These are phyloP conservation scores for Barnettozyma californica DNA, from an alignment of 805 yeast genomes.

Conservation along the genomic window DNA sequence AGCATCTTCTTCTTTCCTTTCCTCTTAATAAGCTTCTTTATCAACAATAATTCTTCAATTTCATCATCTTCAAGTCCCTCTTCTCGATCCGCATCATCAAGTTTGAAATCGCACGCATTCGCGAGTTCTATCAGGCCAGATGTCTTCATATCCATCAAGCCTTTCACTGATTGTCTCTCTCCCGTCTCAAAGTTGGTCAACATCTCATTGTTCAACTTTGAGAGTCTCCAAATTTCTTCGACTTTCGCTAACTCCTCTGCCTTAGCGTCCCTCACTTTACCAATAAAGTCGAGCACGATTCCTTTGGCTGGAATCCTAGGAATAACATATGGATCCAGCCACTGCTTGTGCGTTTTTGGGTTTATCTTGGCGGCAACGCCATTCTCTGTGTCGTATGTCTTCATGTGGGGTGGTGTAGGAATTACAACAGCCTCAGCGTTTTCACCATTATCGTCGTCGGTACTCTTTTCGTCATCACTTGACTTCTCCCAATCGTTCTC, in stretches of 20 bases:
- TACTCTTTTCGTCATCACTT: not conserved
- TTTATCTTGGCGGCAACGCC: conserved; percentile 33
- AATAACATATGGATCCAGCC: conserved; percentile 39
- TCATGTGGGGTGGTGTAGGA: conserved; percentile 33
- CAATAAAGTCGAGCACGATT: conserved; percentile 63
- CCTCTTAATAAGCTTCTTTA: conserved; percentile 55
- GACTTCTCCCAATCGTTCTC: not conserved
- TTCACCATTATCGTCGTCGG: conserved; percentile 19
- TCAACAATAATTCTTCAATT: conserved; percentile 42
- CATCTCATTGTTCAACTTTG: conserved; percentile 32
- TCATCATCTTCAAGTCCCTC: conserved; percentile 31
- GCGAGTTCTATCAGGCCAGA: conserved; percentile 46
- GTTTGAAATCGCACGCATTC: conserved; percentile 28
- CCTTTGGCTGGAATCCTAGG: conserved; percentile 66
- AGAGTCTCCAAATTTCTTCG: conserved; percentile 30
- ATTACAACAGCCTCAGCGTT: conserved; percentile 23
- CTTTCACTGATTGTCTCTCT: conserved; percentile 31
- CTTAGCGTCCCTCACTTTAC: conserved; percentile 37
- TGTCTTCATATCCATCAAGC: conserved; percentile 28
- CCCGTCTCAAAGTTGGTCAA: conserved; percentile 23
- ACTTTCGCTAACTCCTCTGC: conserved; percentile 29
- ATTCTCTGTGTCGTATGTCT: conserved; percentile 27
- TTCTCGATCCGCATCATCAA: conserved; percentile 8
- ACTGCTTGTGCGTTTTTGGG: conserved; percentile 22
- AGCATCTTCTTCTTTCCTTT: conserved; percentile 68